Conservation (phyloP, 257 asterid species). For the Scutellaria barbata region DNA sequence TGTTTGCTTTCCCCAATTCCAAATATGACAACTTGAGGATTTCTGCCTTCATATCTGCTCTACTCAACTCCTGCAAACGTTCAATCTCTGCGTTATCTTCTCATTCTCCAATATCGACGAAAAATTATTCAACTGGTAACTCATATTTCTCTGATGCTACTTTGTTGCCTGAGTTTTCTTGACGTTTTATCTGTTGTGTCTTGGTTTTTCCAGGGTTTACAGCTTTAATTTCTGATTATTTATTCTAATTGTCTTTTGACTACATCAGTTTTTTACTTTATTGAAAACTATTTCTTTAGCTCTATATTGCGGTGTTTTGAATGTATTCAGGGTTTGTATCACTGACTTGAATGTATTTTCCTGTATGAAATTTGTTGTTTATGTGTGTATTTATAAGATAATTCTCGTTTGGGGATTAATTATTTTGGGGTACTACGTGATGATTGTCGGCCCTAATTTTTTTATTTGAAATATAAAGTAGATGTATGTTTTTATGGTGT, state of each 20-base stretch:
- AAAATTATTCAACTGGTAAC: conserved; percentile 17
- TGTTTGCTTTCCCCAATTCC: conserved; percentile 4
- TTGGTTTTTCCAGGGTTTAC: background rate
- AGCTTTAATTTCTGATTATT: background rate
- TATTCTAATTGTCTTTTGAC: background rate
- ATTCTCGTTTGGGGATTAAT: background rate
- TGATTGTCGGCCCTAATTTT: background rate
- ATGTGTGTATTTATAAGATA: background rate
- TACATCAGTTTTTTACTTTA: no score
- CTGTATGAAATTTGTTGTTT: background rate
- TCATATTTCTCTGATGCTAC: background rate
- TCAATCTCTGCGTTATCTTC: background rate
- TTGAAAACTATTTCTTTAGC: background rate
- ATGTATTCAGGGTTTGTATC: conserved; percentile 7
- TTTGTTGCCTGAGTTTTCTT: background rate
- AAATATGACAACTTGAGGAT: background rate
- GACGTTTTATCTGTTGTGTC: background rate
- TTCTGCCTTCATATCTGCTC: conserved; percentile 4
- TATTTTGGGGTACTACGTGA: background rate
- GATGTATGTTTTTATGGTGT: background rate
- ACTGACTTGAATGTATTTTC: background rate
- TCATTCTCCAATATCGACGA: conserved; percentile 17
- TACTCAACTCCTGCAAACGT: background rate
- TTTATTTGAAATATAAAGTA: background rate
- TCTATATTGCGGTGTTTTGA: background rate